These are phyloP conservation scores for Alternaria sp. DNA, from an alignment of 2,329 filamentous ascomycete genomes.

Conservation along the genomic window DNA sequence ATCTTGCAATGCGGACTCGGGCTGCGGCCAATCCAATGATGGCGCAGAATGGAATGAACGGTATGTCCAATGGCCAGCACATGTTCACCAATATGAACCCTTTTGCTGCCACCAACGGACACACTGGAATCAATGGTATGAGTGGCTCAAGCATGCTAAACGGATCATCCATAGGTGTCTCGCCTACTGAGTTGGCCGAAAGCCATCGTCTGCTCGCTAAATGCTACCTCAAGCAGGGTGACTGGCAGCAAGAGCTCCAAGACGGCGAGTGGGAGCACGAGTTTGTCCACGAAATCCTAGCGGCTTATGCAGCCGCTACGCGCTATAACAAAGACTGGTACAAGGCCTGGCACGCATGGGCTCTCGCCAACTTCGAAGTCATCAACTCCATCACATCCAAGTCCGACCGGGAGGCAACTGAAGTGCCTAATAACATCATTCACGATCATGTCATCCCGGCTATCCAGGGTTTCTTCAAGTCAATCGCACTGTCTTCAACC, in stretches of 20 bases:
- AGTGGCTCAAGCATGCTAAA: slow-evolving; percentile 47
- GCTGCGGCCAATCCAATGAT: slow-evolving; percentile 50
- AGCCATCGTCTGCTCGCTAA: slow-evolving; percentile 81
- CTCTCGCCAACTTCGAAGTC: slow-evolving; percentile 96
- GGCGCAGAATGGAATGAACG: slow-evolving; percentile 50
- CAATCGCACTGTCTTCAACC: slow-evolving; percentile 87
- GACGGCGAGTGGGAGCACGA: slow-evolving; percentile 89
- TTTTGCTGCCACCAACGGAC: slow-evolving; percentile 57
- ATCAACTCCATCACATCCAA: slow-evolving; percentile 80
- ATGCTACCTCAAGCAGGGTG: slow-evolving; percentile 93
- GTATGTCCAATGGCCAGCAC: slow-evolving; percentile 55
- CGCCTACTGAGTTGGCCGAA: slow-evolving; percentile 58
- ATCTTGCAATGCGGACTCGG: slow-evolving; percentile 58
- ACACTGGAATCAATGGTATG: slow-evolving; percentile 59
- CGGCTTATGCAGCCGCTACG: slow-evolving; percentile 91
- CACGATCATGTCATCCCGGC: slow-evolving; percentile 92
- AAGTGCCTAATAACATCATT: slow-evolving; percentile 72
- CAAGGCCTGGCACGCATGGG: slow-evolving; percentile 99
- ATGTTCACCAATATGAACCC: slow-evolving; percentile 46
- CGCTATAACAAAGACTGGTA: slow-evolving; percentile 96
- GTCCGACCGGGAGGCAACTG: slow-evolving; percentile 66
- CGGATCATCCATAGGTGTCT: slow-evolving; percentile 36
- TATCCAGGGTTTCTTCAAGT: slow-evolving; percentile 95
- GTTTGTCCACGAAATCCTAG: slow-evolving; percentile 84
- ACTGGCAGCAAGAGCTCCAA: slow-evolving; percentile 90